A percentile compares a stretch with the other conserved stretches of the same genome.
phyloP scores from a whole-genome alignment of 1,139 yeast species.

The Candida sp. region DNA sequence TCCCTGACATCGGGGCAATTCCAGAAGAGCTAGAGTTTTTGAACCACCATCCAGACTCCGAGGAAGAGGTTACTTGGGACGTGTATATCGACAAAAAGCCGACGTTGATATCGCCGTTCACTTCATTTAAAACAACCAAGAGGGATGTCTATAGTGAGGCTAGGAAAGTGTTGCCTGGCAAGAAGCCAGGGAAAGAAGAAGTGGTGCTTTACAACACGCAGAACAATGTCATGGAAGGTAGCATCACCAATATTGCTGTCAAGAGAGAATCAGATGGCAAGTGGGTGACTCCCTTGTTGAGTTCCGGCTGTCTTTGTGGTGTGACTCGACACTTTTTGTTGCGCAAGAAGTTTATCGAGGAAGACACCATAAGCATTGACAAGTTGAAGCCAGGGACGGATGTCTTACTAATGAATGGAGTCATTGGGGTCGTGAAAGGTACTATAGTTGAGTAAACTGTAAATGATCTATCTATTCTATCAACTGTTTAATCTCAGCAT shows the following conservation, averaged over 20 bases:
- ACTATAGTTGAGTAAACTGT: conserved; percentile 26
- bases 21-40: conserved; percentile 15
- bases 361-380: conserved; percentile 48
- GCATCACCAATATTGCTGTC: conserved; percentile 83
- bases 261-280: conserved; percentile 41
- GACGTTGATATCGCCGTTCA: conserved; percentile 69
- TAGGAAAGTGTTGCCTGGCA: conserved; percentile 52
- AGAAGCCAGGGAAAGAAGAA: conserved; percentile 53
- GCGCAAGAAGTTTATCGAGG: conserved; percentile 57
- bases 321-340: conserved; percentile 74
- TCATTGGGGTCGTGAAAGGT: conserved; percentile 81
- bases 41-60: conserved; percentile 11
- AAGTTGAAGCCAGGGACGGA: conserved; percentile 65
- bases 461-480: conserved; percentile 12
- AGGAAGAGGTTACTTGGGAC: conserved; percentile 43
- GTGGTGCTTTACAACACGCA: conserved; percentile 70
- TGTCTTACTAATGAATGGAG: conserved; percentile 77
- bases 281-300: conserved; percentile 83
- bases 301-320: conserved; percentile 87
- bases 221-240: conserved; percentile 77
- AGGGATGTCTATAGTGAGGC: conserved; percentile 69
- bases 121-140: conserved; percentile 87
- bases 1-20: conserved; percentile 3
- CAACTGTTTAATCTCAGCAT: conserved; percentile 51
- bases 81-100: conserved; percentile 64